Conservation (phyloP, 495 filamentous ascomycete species). For the Hamigera avellanea region DNA sequence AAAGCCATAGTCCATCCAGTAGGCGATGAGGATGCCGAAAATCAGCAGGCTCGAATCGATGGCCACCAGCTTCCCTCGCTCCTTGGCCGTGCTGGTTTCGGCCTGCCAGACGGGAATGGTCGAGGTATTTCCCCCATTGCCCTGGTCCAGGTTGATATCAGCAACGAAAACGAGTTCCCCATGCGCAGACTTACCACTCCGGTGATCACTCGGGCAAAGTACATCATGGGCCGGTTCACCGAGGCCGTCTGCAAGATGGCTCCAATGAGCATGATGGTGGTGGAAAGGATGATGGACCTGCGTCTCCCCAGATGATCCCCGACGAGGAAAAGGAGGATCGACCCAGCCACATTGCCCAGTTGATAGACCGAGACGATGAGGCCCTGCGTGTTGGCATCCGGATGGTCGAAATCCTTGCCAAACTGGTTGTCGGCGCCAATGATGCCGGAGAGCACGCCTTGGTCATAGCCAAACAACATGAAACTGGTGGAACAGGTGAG, state of each 20-base stretch:
- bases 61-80: slow-evolving; percentile 50
- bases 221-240: slow-evolving; percentile 34
- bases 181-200: slow-evolving; percentile 16
- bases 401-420: slow-evolving; percentile 25
- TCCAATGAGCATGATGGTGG: slow-evolving; percentile 30
- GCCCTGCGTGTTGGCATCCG: slow-evolving; percentile 27
- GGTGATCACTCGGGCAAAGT: slow-evolving; percentile 36
- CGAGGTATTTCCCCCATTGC: slow-evolving; percentile 39
- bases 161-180: background rate
- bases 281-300: slow-evolving; percentile 29
- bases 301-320: slow-evolving; percentile 32
- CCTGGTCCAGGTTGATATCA: slow-evolving; percentile 6
- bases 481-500: slow-evolving; percentile 16
- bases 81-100: slow-evolving; percentile 43
- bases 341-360: slow-evolving; percentile 34
- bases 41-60: slow-evolving; percentile 20
- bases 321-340: slow-evolving; percentile 27
- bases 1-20: slow-evolving; percentile 47
- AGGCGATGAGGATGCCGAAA: slow-evolving; percentile 30
- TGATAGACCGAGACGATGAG: slow-evolving; percentile 35
- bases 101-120: slow-evolving; percentile 42
- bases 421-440: slow-evolving; percentile 25
- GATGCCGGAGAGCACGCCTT: slow-evolving; percentile 20
- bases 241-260: slow-evolving; percentile 38
- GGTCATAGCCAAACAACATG: slow-evolving; percentile 23